These are phyloP conservation scores for Anethum foeniculum DNA, from an alignment of 140 eudicot species.

Conservation along the genomic window DNA sequence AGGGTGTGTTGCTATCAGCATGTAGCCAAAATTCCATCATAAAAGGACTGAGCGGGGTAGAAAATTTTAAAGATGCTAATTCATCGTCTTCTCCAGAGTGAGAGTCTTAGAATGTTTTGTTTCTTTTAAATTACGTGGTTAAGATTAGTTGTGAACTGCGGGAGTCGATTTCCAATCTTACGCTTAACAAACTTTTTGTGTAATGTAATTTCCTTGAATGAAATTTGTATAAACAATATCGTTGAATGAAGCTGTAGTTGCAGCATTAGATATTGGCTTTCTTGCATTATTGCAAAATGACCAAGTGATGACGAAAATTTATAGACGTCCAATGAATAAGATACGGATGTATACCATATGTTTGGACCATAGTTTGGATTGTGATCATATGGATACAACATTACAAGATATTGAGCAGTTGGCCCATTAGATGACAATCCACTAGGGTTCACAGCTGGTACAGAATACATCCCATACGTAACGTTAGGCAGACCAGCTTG, in stretches of 20 bases:
- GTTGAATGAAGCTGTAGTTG: slow-evolving; percentile 17
- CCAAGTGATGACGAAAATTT: too few relatives aligned
- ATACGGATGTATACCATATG: too few relatives aligned
- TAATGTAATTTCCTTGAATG: slow-evolving; percentile 15
- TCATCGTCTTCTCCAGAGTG: slow-evolving; percentile 24
- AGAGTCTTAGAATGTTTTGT: slow-evolving; percentile 39
- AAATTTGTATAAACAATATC: slow-evolving; percentile 20
- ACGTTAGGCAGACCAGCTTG: slow-evolving; percentile 49
- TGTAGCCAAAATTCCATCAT: slow-evolving; percentile 35
- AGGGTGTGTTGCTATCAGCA: slow-evolving; percentile 41
- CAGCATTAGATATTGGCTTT: neutral
- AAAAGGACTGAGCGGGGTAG: slow-evolving; percentile 34
- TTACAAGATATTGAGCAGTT: slow-evolving; percentile 45
- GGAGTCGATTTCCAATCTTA: neutral
- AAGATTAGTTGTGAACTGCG: slow-evolving; percentile 36
- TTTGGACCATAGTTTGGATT: slow-evolving; percentile 40
- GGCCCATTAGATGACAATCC: slow-evolving; percentile 63
- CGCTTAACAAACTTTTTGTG: slow-evolving; percentile 25
- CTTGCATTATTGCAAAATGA: neutral
- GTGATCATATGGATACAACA: slow-evolving; percentile 77
- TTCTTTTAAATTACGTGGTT: slow-evolving; percentile 40
- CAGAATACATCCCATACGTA: slow-evolving; percentile 57
- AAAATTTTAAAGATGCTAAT: slow-evolving; percentile 37
- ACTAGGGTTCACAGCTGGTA: slow-evolving; percentile 37
- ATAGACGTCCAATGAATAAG: too few relatives aligned